phyloP scores from a whole-genome alignment of 768 basidiomycete genomes.

The Mycena belliarum region DNA sequence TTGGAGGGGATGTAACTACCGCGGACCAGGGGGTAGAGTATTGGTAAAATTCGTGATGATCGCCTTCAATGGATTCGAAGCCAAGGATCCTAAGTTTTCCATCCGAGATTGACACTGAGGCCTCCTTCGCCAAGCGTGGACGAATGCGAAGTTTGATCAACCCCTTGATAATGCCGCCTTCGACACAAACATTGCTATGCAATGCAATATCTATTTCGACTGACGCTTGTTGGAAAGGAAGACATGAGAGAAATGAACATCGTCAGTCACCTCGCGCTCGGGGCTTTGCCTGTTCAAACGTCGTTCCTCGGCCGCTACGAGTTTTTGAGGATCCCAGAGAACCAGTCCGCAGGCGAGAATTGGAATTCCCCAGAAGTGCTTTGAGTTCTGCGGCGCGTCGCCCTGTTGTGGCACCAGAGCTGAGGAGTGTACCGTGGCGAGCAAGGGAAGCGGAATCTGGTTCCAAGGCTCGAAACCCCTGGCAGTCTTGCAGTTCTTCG shows the following conservation, averaged over 20 bases:
- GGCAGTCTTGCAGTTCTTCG: not conserved
- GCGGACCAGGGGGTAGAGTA: conserved; percentile 56
- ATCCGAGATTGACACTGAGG: conserved; percentile 63
- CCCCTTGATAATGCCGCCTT: conserved; percentile 76
- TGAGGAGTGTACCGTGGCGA: conserved; percentile 56
- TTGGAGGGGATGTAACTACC: conserved; percentile 46
- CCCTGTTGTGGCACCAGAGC: conserved; percentile 46
- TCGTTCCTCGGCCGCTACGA: conserved; percentile 28
- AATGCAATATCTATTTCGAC: conserved; percentile 83
- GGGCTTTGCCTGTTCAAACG: conserved; percentile 73
- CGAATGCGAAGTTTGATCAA: conserved; percentile 65
- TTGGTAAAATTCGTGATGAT: conserved; percentile 84
- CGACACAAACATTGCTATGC: conserved; percentile 72
- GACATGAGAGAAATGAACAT: not conserved
- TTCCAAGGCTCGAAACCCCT: too few relatives aligned
- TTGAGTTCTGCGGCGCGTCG: conserved; percentile 60
- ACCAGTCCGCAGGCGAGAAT: conserved; percentile 55
- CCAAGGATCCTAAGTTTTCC: conserved; percentile 84
- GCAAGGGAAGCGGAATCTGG: conserved; percentile 30
- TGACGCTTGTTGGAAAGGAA: not conserved
- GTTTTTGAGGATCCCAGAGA: conserved; percentile 45
- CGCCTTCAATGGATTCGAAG: conserved; percentile 68
- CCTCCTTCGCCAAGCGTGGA: conserved; percentile 53
- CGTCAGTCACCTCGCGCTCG: conserved; percentile 51
- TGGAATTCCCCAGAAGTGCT: conserved; percentile 61